Evolutionary conservation across 257 asterid genomes (phyloP).

Genomic region (Gentiana dahurica): DNA sequence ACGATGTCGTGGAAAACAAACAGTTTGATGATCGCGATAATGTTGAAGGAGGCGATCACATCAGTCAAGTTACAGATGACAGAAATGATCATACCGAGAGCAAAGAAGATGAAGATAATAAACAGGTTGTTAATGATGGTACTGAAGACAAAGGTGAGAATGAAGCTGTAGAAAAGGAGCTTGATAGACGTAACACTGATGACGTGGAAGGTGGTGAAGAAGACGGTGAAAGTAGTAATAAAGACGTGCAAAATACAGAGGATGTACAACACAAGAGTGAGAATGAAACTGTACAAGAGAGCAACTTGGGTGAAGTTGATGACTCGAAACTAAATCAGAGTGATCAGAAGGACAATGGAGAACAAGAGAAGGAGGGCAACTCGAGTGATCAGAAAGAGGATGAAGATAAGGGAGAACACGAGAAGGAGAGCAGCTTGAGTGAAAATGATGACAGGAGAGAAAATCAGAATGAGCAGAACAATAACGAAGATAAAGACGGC

Average conservation of each 20-base stretch:
- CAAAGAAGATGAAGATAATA: constrained; percentile 16
- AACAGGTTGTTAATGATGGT: constrained; percentile 14
- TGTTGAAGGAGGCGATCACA: constrained; percentile 29
- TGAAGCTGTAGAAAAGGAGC: constrained; percentile 10
- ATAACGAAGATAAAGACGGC: constrained; percentile 16
- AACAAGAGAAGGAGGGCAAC: constrained; percentile 7
- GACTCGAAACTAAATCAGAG: not conserved
- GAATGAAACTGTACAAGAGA: constrained; percentile 6
- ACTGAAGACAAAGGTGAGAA: constrained; percentile 13
- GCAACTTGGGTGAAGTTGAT: not conserved
- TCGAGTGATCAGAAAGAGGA: constrained; percentile 4
- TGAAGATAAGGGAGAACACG: constrained; percentile 11
- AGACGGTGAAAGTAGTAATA: constrained; percentile 5
- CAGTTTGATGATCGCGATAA: constrained; percentile 50
- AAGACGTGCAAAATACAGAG: constrained; percentile 9
- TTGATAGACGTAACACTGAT: constrained; percentile 7
- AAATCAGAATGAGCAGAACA: constrained; percentile 5
- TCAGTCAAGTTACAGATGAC: constrained; percentile 16
- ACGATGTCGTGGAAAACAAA: constrained; percentile 31
- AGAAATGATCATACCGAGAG: constrained; percentile 19
- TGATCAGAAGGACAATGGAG: constrained; percentile 11
- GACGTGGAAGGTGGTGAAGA: constrained; percentile 11
- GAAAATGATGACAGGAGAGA: constrained; percentile 2
- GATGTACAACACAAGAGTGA: constrained; percentile 9
- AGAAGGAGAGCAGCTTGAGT: constrained; percentile 6